Evolutionary conservation across 805 yeast genomes (phyloP).

Genomic region (Candida gorgasii): DNA sequence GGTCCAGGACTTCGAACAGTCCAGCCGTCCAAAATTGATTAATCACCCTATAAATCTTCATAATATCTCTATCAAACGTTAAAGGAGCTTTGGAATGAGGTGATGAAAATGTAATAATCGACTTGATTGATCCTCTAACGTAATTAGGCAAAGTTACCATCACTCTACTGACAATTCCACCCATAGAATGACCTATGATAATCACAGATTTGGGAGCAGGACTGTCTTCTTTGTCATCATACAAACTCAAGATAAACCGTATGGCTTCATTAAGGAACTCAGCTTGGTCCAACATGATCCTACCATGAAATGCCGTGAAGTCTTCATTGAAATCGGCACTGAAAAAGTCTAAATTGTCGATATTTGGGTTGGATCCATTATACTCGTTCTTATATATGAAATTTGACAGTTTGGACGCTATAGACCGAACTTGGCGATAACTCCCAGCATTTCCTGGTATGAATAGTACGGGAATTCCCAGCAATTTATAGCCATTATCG

Average conservation of each 20-base stretch:
- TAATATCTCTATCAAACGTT: slow-evolving; percentile 86
- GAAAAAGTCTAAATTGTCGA: slow-evolving; percentile 73
- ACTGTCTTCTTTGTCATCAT: slow-evolving; percentile 51
- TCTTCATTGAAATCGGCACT: slow-evolving; percentile 95
- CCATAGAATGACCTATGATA: slow-evolving; percentile 92
- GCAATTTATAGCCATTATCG: slow-evolving; percentile 32
- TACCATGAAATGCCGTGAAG: slow-evolving; percentile 93
- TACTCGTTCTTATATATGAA: slow-evolving; percentile 41
- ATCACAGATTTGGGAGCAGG: slow-evolving; percentile 56
- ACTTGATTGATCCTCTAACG: slow-evolving; percentile 67
- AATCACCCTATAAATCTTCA: slow-evolving; percentile 68
- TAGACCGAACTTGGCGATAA: slow-evolving; percentile 82
- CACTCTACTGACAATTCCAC: slow-evolving; percentile 90
- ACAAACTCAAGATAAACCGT: slow-evolving; percentile 68
- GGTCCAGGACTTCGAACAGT: slow-evolving; percentile 25
- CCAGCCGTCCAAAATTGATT: slow-evolving; percentile 82
- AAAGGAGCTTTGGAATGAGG: slow-evolving; percentile 94
- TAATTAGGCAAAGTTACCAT: slow-evolving; percentile 82
- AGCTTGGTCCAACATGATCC: slow-evolving; percentile 91
- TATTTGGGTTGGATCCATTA: slow-evolving; percentile 29
- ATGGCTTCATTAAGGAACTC: slow-evolving; percentile 90
- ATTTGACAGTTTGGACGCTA: slow-evolving; percentile 80
- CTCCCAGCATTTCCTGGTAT: slow-evolving; percentile 99
- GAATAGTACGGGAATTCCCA: slow-evolving; percentile 86
- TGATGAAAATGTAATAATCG: slow-evolving; percentile 81